Conservation (phyloP, 2,329 filamentous ascomycete species). For the Endoconidiophora laricicola region DNA sequence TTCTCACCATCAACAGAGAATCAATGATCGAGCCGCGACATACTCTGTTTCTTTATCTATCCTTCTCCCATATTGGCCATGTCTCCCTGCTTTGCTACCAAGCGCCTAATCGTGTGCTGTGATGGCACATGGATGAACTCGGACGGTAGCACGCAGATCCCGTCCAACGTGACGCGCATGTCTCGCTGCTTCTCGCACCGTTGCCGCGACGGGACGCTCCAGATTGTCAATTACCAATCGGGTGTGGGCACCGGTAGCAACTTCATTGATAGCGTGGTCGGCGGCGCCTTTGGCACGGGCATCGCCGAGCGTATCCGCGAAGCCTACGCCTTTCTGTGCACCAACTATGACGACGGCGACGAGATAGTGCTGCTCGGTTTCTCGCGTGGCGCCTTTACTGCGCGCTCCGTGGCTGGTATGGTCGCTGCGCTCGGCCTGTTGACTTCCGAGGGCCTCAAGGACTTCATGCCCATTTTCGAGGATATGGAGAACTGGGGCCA, state of each 20-base stretch:
- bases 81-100: slow-evolving; percentile 15
- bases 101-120: slow-evolving; percentile 35
- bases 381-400: slow-evolving; percentile 42
- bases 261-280: slow-evolving; percentile 31
- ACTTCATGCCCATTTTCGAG: slow-evolving; percentile 39
- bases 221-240: slow-evolving; percentile 44
- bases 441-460: slow-evolving; percentile 34
- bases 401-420: slow-evolving; percentile 38
- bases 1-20: no score
- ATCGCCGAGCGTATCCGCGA: slow-evolving; percentile 41
- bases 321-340: slow-evolving; percentile 44
- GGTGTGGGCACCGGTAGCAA: slow-evolving; percentile 40
- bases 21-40: background rate
- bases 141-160: slow-evolving; percentile 31
- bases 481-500: slow-evolving; percentile 39
- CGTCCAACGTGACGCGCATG: slow-evolving; percentile 45
- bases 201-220: slow-evolving; percentile 34
- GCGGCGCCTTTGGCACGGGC: slow-evolving; percentile 38
- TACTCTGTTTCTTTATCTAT: background rate
- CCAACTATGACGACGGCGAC: slow-evolving; percentile 42
- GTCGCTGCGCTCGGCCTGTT: slow-evolving; percentile 33
- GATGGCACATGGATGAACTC: slow-evolving; percentile 39
- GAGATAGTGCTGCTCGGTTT: slow-evolving; percentile 41
- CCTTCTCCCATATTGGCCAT: background rate
- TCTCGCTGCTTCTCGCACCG: slow-evolving; percentile 37